Evolutionary conservation across 768 basidiomycete genomes (phyloP), one percentile per base, ranked within the genome.

Genomic region (Xanthoconium stramineum): DNA sequence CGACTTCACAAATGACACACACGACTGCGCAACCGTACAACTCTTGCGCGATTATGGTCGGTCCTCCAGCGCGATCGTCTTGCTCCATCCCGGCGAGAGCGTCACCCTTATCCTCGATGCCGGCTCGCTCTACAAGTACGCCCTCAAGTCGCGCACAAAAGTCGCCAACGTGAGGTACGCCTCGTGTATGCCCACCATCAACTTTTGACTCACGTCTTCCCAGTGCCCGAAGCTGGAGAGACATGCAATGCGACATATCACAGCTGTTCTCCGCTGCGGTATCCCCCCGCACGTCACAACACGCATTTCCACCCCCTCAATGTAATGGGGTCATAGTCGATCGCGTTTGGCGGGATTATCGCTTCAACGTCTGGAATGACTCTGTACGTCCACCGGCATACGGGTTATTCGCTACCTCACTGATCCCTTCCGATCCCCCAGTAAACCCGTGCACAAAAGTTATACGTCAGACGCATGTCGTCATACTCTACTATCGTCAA

Each of bases 161-260:
- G 85, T 88, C 30, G 84, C 80, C 55, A 83, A 84, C 66, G 80
- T 89, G 70, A 85, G 84, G 86, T 88, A 70, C 64, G 85, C 20
- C 54, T 39, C 53, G 28, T 54, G 24, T 24, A 24, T 19, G 60
- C 14, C 52, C 38, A 17, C 49, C 30, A 29, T 20, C 20, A 51
- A 19, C 56, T 29, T 43, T 38, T 33, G 30, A 33, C 38, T 8
- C 19, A 14, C 53, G 35, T 46, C 10, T n/a, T 12, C 20, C 15
- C 66, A 88, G 86, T 35, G 86, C 84, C 36, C 77, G 82, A 57
- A 77, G 83, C 57, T 88, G 86, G 85, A 77, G 83, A 61, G 83
- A 88, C 61, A 76, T 82, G 40, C 77, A 75, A 45, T 87, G 85
- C 64, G 71, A 79, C 19, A 76, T 85, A 52, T 87, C 86, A 29